phyloP scores from a whole-genome alignment of 2,329 filamentous ascomycete species.

The Albophoma yamanashiensis region DNA sequence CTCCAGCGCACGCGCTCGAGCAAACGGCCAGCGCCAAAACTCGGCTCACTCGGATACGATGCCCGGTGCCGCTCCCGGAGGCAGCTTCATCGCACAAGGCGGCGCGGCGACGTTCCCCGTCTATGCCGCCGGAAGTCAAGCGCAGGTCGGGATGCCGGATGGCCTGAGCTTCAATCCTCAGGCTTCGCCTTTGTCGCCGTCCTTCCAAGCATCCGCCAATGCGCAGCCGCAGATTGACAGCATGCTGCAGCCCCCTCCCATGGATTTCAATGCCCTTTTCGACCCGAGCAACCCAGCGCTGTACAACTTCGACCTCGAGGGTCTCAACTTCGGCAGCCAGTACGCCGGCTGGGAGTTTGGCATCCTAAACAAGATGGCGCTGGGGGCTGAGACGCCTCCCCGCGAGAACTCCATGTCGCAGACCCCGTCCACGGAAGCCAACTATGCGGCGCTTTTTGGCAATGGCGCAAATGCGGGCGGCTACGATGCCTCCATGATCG shows the following conservation, averaged over 20 bases:
- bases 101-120: conserved; percentile 38
- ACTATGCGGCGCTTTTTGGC: conserved; percentile 36
- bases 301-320: conserved; percentile 93
- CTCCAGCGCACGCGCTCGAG: conserved; percentile 36
- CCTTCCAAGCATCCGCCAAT: conserved; percentile 49
- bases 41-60: conserved; percentile 37
- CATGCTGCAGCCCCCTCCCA: conserved; percentile 37
- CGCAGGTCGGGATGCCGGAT: conserved; percentile 36
- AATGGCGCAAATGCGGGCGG: conserved; percentile 38
- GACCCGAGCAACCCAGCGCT: conserved; percentile 85
- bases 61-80: conserved; percentile 23
- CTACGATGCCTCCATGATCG: conserved; percentile 37
- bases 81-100: conserved; percentile 37
- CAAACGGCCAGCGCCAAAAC: conserved; percentile 35
- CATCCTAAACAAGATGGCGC: conserved; percentile 89
- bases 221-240: conserved; percentile 35
- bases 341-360: conserved; percentile 94
- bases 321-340: conserved; percentile 80
- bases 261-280: conserved; percentile 56
- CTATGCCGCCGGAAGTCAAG: conserved; percentile 34
- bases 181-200: conserved; percentile 64
- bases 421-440: conserved; percentile 24
- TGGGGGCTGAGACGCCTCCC: conserved; percentile 61
- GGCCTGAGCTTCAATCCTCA: conserved; percentile 48
- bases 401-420: conserved; percentile 47